Evolutionary conservation across 192 early-diverging fungal species (phyloP).

Genomic region (Backusella mclennaniae): DNA sequence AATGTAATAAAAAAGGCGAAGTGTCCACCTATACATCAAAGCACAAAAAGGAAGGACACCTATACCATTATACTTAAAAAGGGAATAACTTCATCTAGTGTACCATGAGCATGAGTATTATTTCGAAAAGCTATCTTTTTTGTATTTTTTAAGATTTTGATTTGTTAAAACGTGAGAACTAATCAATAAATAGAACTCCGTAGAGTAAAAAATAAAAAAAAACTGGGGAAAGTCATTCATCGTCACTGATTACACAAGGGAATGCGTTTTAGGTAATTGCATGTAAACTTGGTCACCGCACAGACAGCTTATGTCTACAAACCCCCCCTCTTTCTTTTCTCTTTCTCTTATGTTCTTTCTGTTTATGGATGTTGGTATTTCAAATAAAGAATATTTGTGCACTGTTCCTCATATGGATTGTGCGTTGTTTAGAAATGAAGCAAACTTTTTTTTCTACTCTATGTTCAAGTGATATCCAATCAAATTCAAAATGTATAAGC

Average conservation of each 20-base stretch:
- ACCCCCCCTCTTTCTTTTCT: background rate
- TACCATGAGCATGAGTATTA: constrained; percentile 5
- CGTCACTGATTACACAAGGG: background rate
- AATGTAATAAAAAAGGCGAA: background rate
- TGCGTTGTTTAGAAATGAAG: background rate
- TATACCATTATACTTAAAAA: background rate
- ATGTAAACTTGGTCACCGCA: background rate
- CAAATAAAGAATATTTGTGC: background rate
- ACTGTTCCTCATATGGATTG: too few species aligned
- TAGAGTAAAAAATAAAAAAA: background rate
- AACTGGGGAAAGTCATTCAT: background rate
- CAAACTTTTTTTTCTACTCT: too few species aligned
- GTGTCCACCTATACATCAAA: background rate
- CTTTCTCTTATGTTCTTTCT: background rate
- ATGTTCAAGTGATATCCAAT: background rate
- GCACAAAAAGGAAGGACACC: background rate
- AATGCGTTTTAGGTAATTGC: background rate
- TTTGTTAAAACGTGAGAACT: constrained; percentile 5
- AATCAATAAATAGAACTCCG: background rate
- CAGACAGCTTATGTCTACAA: background rate
- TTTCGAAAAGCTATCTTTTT: constrained; percentile 4
- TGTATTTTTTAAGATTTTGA: constrained; percentile 4
- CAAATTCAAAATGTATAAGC: background rate
- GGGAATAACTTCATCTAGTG: background rate
- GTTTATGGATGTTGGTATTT: background rate